Base-by-base conservation (phyloP, 2,329 filamentous ascomycete genomes). In the Fusarium begoniae region DNA sequence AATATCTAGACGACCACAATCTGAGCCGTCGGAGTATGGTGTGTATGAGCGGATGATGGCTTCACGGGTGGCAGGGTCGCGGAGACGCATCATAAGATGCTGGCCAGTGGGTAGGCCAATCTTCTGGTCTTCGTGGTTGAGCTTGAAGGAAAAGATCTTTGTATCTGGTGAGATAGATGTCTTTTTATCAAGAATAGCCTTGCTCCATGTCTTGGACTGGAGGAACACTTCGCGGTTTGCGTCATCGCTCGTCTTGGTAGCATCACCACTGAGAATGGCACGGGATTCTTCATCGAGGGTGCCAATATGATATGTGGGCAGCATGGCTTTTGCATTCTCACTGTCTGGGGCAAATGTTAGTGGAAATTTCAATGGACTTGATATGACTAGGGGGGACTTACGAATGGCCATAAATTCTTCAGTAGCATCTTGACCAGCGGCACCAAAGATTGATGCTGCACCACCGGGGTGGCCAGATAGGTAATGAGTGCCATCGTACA, bases 341-440 rank as follows among this genome's bases (percentile, higher is more conserved):
- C 93, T 95, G 81, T 98, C 94, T 96, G 79, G 64, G 5, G 10
- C 7, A 40, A 38, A 43, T 63, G 67, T 82, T 75, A 83, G 79
- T 45, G 57, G 63, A 44, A 4, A 15, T 17, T 30, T 22, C 8
- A 14, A n/a, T 7, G 17, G 9, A 22, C 30, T 22, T n/a, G n/a
- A 13, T 15, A 6, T 24, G 4, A 28, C 11, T 43, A 37, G 15
- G 22, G 13, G 11, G 14, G 13, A 87, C 93, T 87, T 86, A 96
- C 94, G 95, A 77, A 98, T 98, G 20, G 93, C 92, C 84, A 97
- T 89, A 80, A 98, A 98, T 75, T 98, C 95, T 78, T 98, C 95
- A 0, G 93, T 93, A 15, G 90, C 90, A 81, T 98, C 95, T 77
- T 93, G 86, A 0, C 91, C 94, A n/a, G 94, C 95, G 7, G 92